These are phyloP conservation scores for Sporothrix dimorphospora DNA, from an alignment of 2,329 filamentous ascomycete genomes.

Conservation along the genomic window DNA sequence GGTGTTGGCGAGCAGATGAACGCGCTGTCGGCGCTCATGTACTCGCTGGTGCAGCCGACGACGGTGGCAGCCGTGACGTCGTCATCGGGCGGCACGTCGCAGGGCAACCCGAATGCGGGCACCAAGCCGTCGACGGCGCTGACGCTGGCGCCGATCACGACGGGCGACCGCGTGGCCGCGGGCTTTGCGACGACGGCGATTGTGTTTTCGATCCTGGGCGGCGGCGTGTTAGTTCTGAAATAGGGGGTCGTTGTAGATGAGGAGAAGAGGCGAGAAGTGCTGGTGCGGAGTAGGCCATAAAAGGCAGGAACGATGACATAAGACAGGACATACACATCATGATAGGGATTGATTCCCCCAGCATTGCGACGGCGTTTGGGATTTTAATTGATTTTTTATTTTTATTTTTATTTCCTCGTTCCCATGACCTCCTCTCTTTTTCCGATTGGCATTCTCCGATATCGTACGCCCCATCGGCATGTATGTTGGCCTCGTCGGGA, in stretches of 20 bases:
- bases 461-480: background rate
- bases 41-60: slow-evolving; percentile 55
- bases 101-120: slow-evolving; percentile 55
- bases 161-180: slow-evolving; percentile 57
- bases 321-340: background rate
- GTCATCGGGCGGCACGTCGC: slow-evolving; percentile 61
- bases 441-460: slow-evolving; percentile 8
- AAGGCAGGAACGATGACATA: slow-evolving; percentile 6
- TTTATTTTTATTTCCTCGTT: background rate
- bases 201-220: slow-evolving; percentile 52
- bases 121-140: slow-evolving; percentile 37
- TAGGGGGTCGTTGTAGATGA: slow-evolving; percentile 34
- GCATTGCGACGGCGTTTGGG: slow-evolving; percentile 23
- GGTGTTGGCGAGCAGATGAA: slow-evolving; percentile 74
- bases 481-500: slow-evolving; percentile 7
- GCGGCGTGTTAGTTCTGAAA: slow-evolving; percentile 54
- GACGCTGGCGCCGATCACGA: slow-evolving; percentile 48
- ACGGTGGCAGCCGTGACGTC: slow-evolving; percentile 51
- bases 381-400: background rate
- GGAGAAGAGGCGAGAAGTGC: background rate
- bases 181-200: slow-evolving; percentile 59
- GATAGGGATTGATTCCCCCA: slow-evolving; percentile 13
- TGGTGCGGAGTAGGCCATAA: background rate
- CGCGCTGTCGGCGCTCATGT: slow-evolving; percentile 65
- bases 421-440: background rate